These are phyloP conservation scores for Monosporascus sp. DNA, from an alignment of 2,329 filamentous ascomycete genomes.

Conservation along the genomic window DNA sequence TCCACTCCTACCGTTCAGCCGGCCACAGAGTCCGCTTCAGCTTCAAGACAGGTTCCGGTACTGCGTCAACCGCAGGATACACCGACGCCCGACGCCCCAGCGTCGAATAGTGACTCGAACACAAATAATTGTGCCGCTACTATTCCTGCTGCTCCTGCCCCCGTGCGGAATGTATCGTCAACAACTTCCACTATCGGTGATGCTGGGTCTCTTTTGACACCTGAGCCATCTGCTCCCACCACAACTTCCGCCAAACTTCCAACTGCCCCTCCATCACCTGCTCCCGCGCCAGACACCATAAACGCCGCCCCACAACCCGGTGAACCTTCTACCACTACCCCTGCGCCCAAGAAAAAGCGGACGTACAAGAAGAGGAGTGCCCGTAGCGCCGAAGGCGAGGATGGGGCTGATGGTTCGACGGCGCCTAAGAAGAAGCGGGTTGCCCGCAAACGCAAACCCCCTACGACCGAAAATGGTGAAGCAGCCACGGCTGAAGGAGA, in stretches of 20 bases:
- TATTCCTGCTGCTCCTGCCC: not conserved
- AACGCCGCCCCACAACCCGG: not conserved
- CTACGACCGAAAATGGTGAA: slow-evolving; percentile 13
- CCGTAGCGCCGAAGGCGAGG: not conserved
- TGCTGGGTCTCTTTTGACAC: not conserved
- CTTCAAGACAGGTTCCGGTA: not conserved
- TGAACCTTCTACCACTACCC: not conserved
- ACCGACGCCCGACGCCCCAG: not conserved
- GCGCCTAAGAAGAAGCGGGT: slow-evolving; percentile 17
- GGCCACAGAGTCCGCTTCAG: not conserved
- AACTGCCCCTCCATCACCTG: not conserved
- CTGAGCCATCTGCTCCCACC: not conserved
- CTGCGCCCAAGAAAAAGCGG: slow-evolving; percentile 5
- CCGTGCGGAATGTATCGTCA: not conserved
- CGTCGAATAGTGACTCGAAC: not conserved
- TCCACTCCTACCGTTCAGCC: not conserved
- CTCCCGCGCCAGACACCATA: not conserved
- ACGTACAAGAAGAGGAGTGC: not conserved
- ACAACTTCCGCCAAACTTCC: not conserved
- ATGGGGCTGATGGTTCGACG: not conserved
- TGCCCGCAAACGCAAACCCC: slow-evolving; percentile 21
- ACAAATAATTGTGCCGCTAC: too few species aligned
- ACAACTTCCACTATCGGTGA: not conserved
- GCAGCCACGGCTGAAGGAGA: slow-evolving; percentile 19
- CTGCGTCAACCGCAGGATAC: not conserved